These are phyloP conservation scores for Clavariopsis aquatica DNA, from an alignment of 495 filamentous ascomycete species.

Conservation along the genomic window DNA sequence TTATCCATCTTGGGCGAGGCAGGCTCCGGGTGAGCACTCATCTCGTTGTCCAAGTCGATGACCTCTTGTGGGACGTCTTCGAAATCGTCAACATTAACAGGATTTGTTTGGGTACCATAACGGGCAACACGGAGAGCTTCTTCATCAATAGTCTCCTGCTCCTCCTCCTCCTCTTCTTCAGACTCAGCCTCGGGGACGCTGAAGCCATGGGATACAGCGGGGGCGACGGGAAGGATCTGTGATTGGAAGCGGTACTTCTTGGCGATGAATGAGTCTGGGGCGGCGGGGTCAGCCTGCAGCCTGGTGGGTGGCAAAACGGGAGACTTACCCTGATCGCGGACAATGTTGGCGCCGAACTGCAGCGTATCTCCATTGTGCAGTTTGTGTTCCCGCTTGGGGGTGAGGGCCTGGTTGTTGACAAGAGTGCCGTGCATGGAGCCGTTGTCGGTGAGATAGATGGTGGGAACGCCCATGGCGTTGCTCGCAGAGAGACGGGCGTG, in stretches of 20 bases:
- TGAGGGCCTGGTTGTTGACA: constrained; percentile 24
- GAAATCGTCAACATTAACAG: constrained; percentile 29
- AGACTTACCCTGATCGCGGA: constrained; percentile 26
- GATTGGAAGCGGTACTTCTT: constrained; percentile 32
- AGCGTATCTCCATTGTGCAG: constrained; percentile 32
- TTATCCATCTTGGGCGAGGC: background rate
- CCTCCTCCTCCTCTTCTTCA: constrained; percentile 17
- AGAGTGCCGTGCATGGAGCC: constrained; percentile 37
- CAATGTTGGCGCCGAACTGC: constrained; percentile 34
- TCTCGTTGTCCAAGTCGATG: constrained; percentile 16
- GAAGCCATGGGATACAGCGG: constrained; percentile 12
- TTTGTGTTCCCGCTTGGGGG: constrained; percentile 4
- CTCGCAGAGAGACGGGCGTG: constrained; percentile 62
- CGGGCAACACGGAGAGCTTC: background rate
- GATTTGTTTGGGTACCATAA: constrained; percentile 30
- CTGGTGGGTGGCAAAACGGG: background rate
- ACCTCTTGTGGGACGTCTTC: constrained; percentile 19
- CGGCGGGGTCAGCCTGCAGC: background rate
- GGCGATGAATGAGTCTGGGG: constrained; percentile 16
- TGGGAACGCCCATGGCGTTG: constrained; percentile 7
- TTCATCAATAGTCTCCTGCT: constrained; percentile 5
- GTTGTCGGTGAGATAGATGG: constrained; percentile 31
- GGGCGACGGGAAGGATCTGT: background rate
- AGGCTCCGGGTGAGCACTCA: background rate
- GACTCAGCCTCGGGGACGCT: constrained; percentile 28